Evolutionary conservation across 2,329 filamentous ascomycete genomes (phyloP), one percentile per base, ranked within the genome.

Genomic region (Geosmithia flava): DNA sequence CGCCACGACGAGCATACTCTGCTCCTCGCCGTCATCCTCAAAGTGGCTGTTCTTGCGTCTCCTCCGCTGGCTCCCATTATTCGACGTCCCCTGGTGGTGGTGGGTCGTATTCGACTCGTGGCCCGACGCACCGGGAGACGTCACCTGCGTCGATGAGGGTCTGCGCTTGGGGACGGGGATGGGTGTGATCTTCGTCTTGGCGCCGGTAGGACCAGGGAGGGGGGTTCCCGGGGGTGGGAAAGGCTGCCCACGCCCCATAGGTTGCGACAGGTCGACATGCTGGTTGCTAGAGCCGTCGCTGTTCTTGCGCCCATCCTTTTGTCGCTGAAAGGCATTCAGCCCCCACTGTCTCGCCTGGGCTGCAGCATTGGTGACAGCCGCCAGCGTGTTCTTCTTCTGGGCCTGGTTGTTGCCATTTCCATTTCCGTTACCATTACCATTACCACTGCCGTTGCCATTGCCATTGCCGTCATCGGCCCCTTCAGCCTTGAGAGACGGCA

Each of bases 211-310:
- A 2, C 63, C 58, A 5, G 89, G 88, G 1, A 95, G 71, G 3
- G 89, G 88, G 43, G 76, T 81, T 2, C 88, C 89, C 2, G 85
- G 86, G 8, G 88, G 87, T 44, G 87, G 88, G 17, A 95, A 69
- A 1, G 88, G 88, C 55, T 85, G 83, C 0, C 88, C 88, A 40
- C 88, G 77, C 1, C 89, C 89, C 69, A 94, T 88, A 2, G 88
- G 88, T 55, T 87, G 78, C 53, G 62, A 66, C 50, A 76, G 54
- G 65, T 79, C 62, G 51, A 78, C 60, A 8, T 37, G 33, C 59
- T 60, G 20, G 50, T 56, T 20, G 53, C 50, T 17, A 6, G 45
- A 40, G 15, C 58, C 58, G 3, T 67, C 64, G 15, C 55, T 57
- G 20, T 59, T 57, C 47, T 59, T 62, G 44, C 62, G 65, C 27